These are phyloP conservation scores for Sutorius eximius DNA, from an alignment of 1,284 basidiomycete species.

Conservation along the genomic window DNA sequence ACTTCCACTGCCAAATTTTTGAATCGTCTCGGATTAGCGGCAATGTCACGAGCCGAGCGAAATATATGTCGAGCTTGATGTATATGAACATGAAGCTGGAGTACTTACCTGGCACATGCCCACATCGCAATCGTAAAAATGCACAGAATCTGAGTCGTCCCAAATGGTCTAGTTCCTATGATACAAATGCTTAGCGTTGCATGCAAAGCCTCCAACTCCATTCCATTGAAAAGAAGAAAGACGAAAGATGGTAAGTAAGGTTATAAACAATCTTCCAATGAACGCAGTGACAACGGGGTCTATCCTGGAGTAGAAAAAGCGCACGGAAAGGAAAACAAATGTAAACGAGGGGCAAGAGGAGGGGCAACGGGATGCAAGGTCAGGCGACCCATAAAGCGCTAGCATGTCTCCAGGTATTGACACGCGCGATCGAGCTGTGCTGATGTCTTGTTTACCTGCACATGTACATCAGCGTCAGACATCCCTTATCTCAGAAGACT, in stretches of 20 bases:
- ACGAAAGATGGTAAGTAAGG: neutral
- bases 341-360: neutral
- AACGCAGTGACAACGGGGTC: neutral
- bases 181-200: neutral
- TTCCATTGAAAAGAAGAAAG: neutral
- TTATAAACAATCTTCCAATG: neutral
- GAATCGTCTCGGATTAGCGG: no score
- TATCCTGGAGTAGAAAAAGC: neutral
- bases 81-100: no score
- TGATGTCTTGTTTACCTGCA: slow-evolving; percentile 26
- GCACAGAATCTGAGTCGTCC: neutral
- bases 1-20: no score
- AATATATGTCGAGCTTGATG: no score
- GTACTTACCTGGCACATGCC: no score
- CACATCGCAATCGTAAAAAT: neutral
- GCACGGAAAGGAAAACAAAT: neutral
- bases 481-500: slow-evolving; percentile 24
- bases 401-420: slow-evolving; percentile 17
- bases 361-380: neutral
- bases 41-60: no score
- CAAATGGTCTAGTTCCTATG: neutral
- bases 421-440: slow-evolving; percentile 25
- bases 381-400: neutral
- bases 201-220: neutral
- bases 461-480: neutral